Evolutionary conservation across 106 monocot species (phyloP).

Genomic region (Dendrobium catenatum): DNA sequence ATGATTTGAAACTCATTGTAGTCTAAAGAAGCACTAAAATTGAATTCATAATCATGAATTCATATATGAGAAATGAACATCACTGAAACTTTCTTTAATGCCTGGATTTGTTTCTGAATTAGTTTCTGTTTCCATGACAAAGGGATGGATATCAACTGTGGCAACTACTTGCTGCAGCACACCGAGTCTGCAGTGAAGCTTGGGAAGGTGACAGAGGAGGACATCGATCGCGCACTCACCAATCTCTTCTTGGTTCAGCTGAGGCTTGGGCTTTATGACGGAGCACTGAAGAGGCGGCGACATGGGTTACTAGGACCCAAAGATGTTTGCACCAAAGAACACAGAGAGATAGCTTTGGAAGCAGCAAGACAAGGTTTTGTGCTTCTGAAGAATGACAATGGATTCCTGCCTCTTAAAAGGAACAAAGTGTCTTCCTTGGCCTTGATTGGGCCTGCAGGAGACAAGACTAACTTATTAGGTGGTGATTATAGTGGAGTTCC

Average conservation of each 20-base stretch:
- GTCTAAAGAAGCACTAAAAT: too few relatives aligned
- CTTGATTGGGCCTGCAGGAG: conserved; percentile 64
- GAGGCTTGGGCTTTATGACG: conserved; percentile 76
- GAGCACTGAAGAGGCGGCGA: conserved; percentile 34
- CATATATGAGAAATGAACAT: too few relatives aligned
- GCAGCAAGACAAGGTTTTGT: conserved; percentile 71
- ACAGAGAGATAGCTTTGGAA: conserved; percentile 53
- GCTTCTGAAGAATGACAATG: conserved; percentile 42
- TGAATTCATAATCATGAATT: too few relatives aligned
- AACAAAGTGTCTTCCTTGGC: conserved; percentile 22
- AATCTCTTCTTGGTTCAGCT: conserved; percentile 69
- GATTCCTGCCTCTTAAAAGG: conserved; percentile 32
- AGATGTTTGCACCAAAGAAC: conserved; percentile 50
- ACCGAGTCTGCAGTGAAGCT: conserved; percentile 42
- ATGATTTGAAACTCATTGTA: too few relatives aligned
- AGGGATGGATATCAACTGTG: conserved; percentile 96
- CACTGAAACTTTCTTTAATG: too few relatives aligned
- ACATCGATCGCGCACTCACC: conserved; percentile 69
- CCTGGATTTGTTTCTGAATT: background rate
- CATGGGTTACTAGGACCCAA: conserved; percentile 45
- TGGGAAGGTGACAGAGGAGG: conserved; percentile 40
- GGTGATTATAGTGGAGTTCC: conserved; percentile 79
- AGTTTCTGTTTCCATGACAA: background rate
- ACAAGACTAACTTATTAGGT: conserved; percentile 47
- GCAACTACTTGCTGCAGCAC: conserved; percentile 50